Conservation (phyloP, 169 alveolate genomes). For the Cryptosporidium meleagridis region DNA sequence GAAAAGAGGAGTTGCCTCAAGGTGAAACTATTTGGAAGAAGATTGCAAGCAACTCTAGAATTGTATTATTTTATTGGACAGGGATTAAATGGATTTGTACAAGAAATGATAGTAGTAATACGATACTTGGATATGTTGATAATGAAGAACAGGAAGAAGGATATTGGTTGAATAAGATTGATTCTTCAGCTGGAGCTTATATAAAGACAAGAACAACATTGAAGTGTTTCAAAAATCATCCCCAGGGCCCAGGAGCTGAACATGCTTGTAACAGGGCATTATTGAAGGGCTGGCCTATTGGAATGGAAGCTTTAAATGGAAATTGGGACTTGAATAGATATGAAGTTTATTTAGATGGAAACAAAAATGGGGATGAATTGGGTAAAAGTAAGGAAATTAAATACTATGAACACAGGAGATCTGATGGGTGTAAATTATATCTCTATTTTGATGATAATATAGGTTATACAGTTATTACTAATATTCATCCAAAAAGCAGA, state of each 20-base stretch:
- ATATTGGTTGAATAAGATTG: conserved; percentile 58
- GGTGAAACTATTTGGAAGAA: conserved; percentile 30
- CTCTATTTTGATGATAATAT: conserved; percentile 32
- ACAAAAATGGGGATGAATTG: neutral
- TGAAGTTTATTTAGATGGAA: neutral
- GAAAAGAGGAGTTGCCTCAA: neutral
- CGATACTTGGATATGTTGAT: conserved; percentile 56
- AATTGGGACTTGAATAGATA: conserved; percentile 30
- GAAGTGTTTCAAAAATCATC: conserved; percentile 1
- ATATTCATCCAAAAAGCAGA: conserved; percentile 8
- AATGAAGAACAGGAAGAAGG: conserved; percentile 38
- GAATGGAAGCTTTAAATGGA: conserved; percentile 46
- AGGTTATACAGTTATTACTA: conserved; percentile 21
- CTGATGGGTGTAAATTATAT: conserved; percentile 22
- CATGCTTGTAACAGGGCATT: conserved; percentile 5
- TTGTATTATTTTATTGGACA: conserved; percentile 59
- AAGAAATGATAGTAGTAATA: conserved; percentile 56
- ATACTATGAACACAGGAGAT: conserved; percentile 28
- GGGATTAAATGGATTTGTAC: conserved; percentile 71
- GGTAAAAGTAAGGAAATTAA: neutral
- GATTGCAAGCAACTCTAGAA: conserved; percentile 40
- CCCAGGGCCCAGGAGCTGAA: neutral
- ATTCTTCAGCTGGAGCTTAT: conserved; percentile 36
- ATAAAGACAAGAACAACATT: conserved; percentile 27
- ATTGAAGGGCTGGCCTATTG: conserved; percentile 46